Evolutionary conservation across 306 rosid species (phyloP).

Genomic region (Astragalus membranaceus): DNA sequence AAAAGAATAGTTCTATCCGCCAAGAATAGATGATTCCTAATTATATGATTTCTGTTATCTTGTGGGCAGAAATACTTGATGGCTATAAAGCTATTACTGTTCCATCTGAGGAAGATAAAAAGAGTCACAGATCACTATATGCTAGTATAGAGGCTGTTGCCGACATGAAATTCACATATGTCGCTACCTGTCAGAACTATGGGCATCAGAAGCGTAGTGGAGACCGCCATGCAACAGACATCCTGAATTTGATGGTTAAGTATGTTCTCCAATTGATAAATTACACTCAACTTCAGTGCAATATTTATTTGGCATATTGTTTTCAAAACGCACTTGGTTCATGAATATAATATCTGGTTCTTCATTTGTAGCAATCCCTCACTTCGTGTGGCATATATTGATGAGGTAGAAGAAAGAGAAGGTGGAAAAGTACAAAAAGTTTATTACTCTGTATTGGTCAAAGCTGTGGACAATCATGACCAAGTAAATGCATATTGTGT

Average conservation of each 20-base stretch:
- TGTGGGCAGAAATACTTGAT: constrained; percentile 69
- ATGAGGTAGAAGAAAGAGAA: constrained; percentile 95
- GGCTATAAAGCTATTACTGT: constrained; percentile 88
- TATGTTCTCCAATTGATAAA: constrained; percentile 47
- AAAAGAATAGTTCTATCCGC: not conserved
- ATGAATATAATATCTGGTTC: constrained; percentile 22
- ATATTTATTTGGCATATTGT: constrained; percentile 1
- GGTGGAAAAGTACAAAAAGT: constrained; percentile 78
- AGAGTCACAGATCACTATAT: constrained; percentile 82
- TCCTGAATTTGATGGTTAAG: constrained; percentile 96
- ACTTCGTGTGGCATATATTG: constrained; percentile 96
- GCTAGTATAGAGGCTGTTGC: constrained; percentile 92
- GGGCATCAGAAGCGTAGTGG: constrained; percentile 95
- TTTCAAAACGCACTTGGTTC: constrained; percentile 11
- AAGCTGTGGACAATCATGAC: constrained; percentile 84
- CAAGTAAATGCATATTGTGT: constrained; percentile 52
- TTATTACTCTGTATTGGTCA: constrained; percentile 86
- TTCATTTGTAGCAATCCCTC: constrained; percentile 65
- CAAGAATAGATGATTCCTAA: constrained; percentile 2
- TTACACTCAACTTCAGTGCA: constrained; percentile 15
- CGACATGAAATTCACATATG: constrained; percentile 91
- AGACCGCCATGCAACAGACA: constrained; percentile 96
- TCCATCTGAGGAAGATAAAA: constrained; percentile 83
- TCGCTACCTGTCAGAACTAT: constrained; percentile 95
- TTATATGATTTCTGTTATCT: constrained; percentile 10